These are phyloP conservation scores for Tirmania nivea DNA, from an alignment of 495 filamentous ascomycete genomes.

Conservation along the genomic window DNA sequence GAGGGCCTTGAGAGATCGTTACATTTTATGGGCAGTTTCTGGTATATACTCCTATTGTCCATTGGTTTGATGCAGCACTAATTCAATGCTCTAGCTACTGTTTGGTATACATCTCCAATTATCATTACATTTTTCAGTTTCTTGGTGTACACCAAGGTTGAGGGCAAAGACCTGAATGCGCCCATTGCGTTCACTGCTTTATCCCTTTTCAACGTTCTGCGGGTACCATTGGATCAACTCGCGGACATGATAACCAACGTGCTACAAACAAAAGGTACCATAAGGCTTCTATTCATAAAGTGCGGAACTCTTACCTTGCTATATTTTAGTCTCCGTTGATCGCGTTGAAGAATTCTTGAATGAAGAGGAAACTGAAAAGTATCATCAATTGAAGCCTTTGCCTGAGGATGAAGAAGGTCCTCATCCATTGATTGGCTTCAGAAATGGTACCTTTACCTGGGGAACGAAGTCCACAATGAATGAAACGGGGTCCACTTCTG, in stretches of 20 bases:
- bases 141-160: conserved; percentile 74
- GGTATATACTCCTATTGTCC: background rate
- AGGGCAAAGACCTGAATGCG: conserved; percentile 71
- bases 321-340: conserved; percentile 55
- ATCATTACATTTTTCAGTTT: conserved; percentile 93
- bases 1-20: conserved; percentile 51
- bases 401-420: conserved; percentile 37
- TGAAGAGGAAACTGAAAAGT: conserved; percentile 94
- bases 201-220: conserved; percentile 86
- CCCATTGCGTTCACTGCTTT: conserved; percentile 92
- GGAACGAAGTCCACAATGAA: conserved; percentile 43
- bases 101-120: conserved; percentile 93
- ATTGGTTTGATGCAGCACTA: background rate
- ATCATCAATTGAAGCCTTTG: conserved; percentile 51
- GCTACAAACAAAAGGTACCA: conserved; percentile 54
- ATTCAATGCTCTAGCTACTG: conserved; percentile 31
- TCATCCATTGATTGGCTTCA: conserved; percentile 54
- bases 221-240: conserved; percentile 83
- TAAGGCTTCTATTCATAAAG: background rate
- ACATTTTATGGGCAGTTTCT: conserved; percentile 75
- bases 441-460: conserved; percentile 73
- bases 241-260: conserved; percentile 99
- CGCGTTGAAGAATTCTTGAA: conserved; percentile 88
- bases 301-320: background rate
- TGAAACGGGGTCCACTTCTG: conserved; percentile 28